Evolutionary conservation across 495 filamentous ascomycete genomes (phyloP), one percentile per base, ranked within the genome.

Genomic region (Cetradonia linearis): DNA sequence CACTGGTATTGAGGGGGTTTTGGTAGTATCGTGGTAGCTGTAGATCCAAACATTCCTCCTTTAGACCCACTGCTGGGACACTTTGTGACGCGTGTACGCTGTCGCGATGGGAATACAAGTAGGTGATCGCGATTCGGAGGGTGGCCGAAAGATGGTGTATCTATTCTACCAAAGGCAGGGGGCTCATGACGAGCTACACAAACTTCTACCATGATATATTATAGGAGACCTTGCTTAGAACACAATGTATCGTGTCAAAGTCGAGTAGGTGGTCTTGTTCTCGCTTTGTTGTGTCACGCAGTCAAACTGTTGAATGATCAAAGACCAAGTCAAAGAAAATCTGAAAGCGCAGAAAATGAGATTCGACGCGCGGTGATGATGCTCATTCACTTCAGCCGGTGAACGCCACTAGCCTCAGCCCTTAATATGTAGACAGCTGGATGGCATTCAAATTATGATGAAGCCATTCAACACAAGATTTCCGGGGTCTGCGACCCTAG

Each of bases 231-330:
- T 31, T 28, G 6, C n/a, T 52, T 31, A 14, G 28, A 18, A n/a
- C 25, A 61, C 50, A 56, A 46, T 20, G 27, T 31, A 37, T 61
- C 13, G 30, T 55, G 37, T 34, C 25, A 30, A 55, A 53, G 49
- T 11, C 37, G 23, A 60, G 36, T 27, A 33, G 27, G 50, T 52
- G 46, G 16, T 59, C 27, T 48, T 16, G 2, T 30, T 9, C 14
- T 38, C 42, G 9, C 49, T 59, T n/a, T 53, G 34, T 53, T 18
- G 25, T 53, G 11, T 23, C 25, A 31, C 37, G 38, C 50, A 52
- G 18, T 42, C 16, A 36, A 9, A 14, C n/a, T 20, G 30, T 54
- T 11, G 30, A 36, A 10, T 6, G 31, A n/a, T 46, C 4, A n/a
- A 44, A 44, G 40, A 14, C 5, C 40, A 2, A 44, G 10, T 5